phyloP scores from a whole-genome alignment of 2,329 filamentous ascomycete genomes.

The Fusarium sarcochroum region DNA sequence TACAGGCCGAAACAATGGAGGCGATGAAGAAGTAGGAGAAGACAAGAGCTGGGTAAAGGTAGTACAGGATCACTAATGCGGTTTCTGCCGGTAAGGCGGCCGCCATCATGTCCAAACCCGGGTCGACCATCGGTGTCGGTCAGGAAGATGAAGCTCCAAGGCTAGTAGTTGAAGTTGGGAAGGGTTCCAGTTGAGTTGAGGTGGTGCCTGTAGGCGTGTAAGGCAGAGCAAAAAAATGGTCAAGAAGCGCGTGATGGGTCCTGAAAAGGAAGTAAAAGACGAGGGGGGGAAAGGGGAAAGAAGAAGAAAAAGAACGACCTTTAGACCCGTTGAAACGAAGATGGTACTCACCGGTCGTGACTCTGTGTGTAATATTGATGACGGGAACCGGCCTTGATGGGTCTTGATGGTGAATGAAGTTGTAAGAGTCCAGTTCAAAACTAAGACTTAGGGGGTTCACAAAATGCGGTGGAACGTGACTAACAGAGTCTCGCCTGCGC shows the following conservation, averaged over 20 bases:
- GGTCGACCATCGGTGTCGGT: slow-evolving; percentile 17
- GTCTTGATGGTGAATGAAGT: slow-evolving; percentile 28
- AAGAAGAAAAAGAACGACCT: neutral
- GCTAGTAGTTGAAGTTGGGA: neutral
- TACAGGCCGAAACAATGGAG: slow-evolving; percentile 66
- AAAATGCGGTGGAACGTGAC: slow-evolving; percentile 43
- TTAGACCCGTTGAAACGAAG: slow-evolving; percentile 13
- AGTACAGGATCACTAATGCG: slow-evolving; percentile 42
- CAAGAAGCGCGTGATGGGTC: slow-evolving; percentile 4
- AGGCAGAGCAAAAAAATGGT: neutral
- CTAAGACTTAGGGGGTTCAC: slow-evolving; percentile 29
- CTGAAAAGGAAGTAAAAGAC: slow-evolving; percentile 1
- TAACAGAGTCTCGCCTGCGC: slow-evolving; percentile 31
- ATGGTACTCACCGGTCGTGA: slow-evolving; percentile 28
- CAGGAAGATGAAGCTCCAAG: neutral
- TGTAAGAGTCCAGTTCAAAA: slow-evolving; percentile 23
- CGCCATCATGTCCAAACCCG: slow-evolving; percentile 22
- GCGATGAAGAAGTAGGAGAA: slow-evolving; percentile 73
- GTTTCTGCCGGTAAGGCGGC: slow-evolving; percentile 36
- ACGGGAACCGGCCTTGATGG: slow-evolving; percentile 29
- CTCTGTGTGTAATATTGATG: slow-evolving; percentile 28
- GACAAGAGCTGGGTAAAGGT: slow-evolving; percentile 54
- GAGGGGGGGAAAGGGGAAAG: neutral
- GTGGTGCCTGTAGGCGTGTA: neutral
- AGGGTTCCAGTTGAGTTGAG: neutral